Evolutionary conservation across 805 yeast genomes (phyloP), one percentile per base, ranked within the genome.

Genomic region (Saturnispora hagleri): DNA sequence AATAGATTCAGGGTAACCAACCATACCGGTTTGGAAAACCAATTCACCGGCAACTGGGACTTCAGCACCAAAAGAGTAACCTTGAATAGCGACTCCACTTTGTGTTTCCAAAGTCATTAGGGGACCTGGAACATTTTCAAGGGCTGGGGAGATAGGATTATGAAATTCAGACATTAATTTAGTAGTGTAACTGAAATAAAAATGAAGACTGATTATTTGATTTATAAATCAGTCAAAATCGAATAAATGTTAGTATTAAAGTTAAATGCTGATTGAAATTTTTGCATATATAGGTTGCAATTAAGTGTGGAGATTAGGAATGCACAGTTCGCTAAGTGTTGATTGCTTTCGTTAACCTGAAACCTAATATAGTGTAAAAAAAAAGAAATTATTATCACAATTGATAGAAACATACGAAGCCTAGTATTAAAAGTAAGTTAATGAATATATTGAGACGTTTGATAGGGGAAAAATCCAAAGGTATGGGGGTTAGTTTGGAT

Each of bases 21-120:
- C 98, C 97, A 93, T 90, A 75, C 99, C 98, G 57, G 99, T 93
- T 73, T 95, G 98, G 81, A 93, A 93, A 55, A 93, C 99, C 62
- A 95, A 81, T 74, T 93, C 99, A 78, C 99, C 99, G 52, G 98
- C 95, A 52, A 82, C 81, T 26, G 96, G 69, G 55, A 76, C 80
- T 56, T 84, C 84, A 51, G 98, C 96, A 76, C 99, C 99, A 64
- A 93, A 93, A 20, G 98, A 91, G 74, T 86, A 89, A 72, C 99
- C 99, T 72, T 89, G 93, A 61, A 91, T 77, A 53, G 83, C 80
- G 57, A 81, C 70, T 60, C 97, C 97, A 68, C 87, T 89, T 62
- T 86, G 85, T 61, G 93, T 80, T 72, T 90, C 96, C 67, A 90
- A 80, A 54, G 95, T 84, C 78, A 88, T 80, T 70, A 89, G 73